Conservation (phyloP, 2,329 filamentous ascomycete genomes). For the Colletotrichum magnum region DNA sequence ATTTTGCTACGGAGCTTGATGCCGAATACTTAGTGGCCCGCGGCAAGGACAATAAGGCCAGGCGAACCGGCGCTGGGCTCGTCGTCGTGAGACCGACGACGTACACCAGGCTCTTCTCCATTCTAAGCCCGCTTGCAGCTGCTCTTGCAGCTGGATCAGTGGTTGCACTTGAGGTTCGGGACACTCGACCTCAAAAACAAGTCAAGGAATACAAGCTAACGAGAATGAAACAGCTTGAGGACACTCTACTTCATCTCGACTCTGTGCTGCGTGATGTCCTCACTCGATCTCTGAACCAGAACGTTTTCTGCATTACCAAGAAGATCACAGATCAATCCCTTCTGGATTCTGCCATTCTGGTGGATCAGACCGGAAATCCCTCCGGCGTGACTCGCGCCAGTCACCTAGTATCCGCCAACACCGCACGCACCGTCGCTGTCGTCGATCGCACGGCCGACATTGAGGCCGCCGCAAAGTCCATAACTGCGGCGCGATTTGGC, state of each 20-base stretch:
- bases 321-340: slow-evolving; percentile 25
- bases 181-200: slow-evolving; percentile 25
- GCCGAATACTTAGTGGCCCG: slow-evolving; percentile 43
- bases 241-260: slow-evolving; percentile 31
- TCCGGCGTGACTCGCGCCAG: slow-evolving; percentile 13
- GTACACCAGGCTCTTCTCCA: slow-evolving; percentile 45
- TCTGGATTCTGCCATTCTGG: slow-evolving; percentile 25
- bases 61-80: slow-evolving; percentile 38
- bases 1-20: slow-evolving; percentile 46
- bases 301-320: slow-evolving; percentile 34
- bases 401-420: slow-evolving; percentile 40
- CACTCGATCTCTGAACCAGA: slow-evolving; percentile 28
- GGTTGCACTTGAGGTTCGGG: slow-evolving; percentile 45
- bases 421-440: slow-evolving; percentile 62
- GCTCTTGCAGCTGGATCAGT: slow-evolving; percentile 49
- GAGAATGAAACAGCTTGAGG: slow-evolving; percentile 20
- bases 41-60: slow-evolving; percentile 29
- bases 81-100: slow-evolving; percentile 46
- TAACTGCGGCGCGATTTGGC: slow-evolving; percentile 67
- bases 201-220: background rate
- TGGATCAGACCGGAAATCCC: slow-evolving; percentile 27
- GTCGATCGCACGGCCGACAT: slow-evolving; percentile 74
- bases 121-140: slow-evolving; percentile 45
- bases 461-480: slow-evolving; percentile 63
- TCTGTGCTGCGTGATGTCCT: slow-evolving; percentile 27